Percentiles rank a stretch among this genome's conserved stretches.
phyloP scores from a whole-genome alignment of 129 eudicot species.

The Cynara cardunculus region DNA sequence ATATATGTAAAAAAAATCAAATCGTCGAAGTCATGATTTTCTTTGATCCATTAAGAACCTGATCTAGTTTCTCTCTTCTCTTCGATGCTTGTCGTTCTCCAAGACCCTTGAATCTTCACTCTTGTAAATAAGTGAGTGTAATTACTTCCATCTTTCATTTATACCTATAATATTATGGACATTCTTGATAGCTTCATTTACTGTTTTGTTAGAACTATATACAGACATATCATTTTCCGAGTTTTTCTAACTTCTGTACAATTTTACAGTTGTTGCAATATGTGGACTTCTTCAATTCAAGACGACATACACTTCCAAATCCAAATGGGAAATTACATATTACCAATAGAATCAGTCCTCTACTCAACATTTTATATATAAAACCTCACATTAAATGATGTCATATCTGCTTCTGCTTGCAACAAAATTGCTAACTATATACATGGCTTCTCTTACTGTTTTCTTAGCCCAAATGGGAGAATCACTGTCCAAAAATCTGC shows the following conservation, averaged over 20 bases:
- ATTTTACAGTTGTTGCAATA: background rate
- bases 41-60: too few species aligned
- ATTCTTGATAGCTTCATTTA: background rate
- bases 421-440: background rate
- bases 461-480: background rate
- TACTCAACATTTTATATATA: background rate
- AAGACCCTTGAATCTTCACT: background rate
- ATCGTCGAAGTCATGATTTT: background rate
- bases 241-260: background rate
- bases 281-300: background rate
- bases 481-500: background rate
- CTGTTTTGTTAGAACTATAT: background rate
- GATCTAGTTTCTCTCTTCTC: background rate
- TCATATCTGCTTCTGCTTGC: background rate
- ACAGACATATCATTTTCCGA: background rate
- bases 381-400: background rate
- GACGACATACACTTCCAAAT: background rate
- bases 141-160: background rate
- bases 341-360: background rate
- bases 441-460: background rate
- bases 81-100: background rate
- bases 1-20: too few species aligned
- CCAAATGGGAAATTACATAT: background rate
- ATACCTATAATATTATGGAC: background rate
- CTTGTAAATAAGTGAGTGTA: background rate